Conservation (phyloP, 2,329 filamentous ascomycete genomes). For the Alternaria sp. region DNA sequence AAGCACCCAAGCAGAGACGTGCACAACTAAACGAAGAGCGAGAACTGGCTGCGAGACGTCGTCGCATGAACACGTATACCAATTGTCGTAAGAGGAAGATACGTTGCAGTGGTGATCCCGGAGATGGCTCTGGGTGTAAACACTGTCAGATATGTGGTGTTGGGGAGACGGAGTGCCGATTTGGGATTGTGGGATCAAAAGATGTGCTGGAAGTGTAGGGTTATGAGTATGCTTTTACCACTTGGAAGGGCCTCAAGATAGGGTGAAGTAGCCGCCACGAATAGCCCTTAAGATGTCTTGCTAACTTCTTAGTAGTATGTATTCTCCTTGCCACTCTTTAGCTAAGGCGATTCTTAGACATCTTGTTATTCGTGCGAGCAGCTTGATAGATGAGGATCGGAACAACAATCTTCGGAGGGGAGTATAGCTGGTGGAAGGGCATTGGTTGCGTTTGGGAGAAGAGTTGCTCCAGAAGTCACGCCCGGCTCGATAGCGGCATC, state of each 20-base stretch:
- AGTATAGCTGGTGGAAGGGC: background rate
- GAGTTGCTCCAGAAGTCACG: background rate
- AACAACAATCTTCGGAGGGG: background rate
- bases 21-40: background rate
- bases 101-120: conserved; percentile 85
- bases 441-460: background rate
- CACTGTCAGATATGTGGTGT: conserved; percentile 66
- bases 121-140: conserved; percentile 74
- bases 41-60: background rate
- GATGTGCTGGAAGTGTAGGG: accelerated
- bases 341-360: background rate
- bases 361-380: accelerated
- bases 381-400: background rate
- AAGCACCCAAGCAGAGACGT: background rate
- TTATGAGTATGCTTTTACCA: accelerated
- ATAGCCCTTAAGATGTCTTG: background rate
- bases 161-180: background rate
- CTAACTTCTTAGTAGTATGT: background rate
- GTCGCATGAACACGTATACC: conserved; percentile 63
- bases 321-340: background rate
- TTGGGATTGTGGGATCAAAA: background rate
- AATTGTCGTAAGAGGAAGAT: conserved; percentile 95
- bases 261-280: background rate
- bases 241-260: background rate
- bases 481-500: background rate